A percentile compares a stretch with the other conserved stretches of the same genome.
Conservation (phyloP, 169 alveolate genomes). For the Perkinsus chesapeaki region DNA sequence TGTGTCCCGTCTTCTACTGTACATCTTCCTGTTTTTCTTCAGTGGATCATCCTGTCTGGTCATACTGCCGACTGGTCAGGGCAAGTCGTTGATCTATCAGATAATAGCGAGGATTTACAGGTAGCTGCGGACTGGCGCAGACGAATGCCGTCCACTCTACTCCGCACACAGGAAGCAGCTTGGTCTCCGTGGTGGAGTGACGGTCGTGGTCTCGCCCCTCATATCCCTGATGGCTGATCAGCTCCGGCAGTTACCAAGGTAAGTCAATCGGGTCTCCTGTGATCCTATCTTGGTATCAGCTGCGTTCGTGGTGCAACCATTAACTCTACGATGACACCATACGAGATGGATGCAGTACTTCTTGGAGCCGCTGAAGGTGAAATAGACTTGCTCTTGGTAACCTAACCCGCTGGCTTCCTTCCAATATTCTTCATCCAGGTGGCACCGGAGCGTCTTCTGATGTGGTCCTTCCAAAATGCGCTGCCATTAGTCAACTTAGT, state of each 20-base stretch:
- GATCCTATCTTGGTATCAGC: neutral
- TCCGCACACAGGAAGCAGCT: neutral
- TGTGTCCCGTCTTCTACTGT: neutral
- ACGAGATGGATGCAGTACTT: constrained; percentile 43
- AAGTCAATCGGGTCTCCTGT: neutral
- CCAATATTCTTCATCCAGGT: neutral
- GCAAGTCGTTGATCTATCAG: constrained; percentile 50
- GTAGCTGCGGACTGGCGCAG: constrained; percentile 16
- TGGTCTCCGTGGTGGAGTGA: constrained; percentile 23
- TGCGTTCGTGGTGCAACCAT: constrained; percentile 62
- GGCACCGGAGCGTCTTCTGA: constrained; percentile 8
- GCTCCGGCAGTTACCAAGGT: constrained; percentile 55
- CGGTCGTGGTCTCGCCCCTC: constrained; percentile 72
- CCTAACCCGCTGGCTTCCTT: constrained; percentile 58
- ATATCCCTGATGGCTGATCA: constrained; percentile 76
- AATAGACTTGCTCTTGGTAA: constrained; percentile 64
- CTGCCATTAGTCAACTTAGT: constrained; percentile 41
- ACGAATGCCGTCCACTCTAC: neutral
- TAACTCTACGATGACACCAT: constrained; percentile 57
- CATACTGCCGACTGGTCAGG: constrained; percentile 53
- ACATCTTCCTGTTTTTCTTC: neutral
- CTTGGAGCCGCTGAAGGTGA: constrained; percentile 47
- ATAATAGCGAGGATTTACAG: constrained; percentile 35
- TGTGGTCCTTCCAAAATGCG: constrained; percentile 11
- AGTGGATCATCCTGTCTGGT: neutral